Conservation (phyloP, 148 eudicot genomes). For the Chenopodium quinoa region DNA sequence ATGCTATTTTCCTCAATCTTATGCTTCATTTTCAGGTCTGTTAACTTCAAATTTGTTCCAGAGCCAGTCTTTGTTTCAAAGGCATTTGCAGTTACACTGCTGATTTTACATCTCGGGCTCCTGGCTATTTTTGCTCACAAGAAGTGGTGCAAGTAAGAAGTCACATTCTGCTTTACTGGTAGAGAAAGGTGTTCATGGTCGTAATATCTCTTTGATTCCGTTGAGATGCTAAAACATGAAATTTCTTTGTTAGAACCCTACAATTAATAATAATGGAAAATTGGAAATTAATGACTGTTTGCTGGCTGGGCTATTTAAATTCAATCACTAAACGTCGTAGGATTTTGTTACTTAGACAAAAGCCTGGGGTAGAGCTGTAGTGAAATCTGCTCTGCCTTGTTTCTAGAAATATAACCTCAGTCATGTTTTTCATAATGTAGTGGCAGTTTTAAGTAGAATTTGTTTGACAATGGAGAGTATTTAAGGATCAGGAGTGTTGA, state of each 20-base stretch:
- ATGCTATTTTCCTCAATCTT: background rate
- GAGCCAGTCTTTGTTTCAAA: conserved; percentile 76
- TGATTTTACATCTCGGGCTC: conserved; percentile 61
- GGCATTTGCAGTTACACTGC: conserved; percentile 62
- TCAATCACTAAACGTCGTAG: background rate
- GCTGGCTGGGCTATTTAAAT: background rate
- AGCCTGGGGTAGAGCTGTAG: background rate
- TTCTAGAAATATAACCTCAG: background rate
- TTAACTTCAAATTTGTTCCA: conserved; percentile 97
- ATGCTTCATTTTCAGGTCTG: conserved; percentile 63
- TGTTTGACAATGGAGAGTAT: background rate
- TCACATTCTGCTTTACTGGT: background rate
- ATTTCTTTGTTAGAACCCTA: background rate
- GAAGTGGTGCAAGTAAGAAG: conserved; percentile 91
- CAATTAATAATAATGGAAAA: background rate
- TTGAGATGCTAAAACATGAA: background rate
- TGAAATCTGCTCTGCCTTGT: background rate
- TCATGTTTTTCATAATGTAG: too few species aligned
- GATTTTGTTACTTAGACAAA: background rate
- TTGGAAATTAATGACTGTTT: background rate
- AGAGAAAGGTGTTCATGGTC: background rate
- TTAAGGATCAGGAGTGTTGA: background rate
- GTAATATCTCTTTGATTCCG: background rate
- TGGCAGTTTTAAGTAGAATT: background rate
- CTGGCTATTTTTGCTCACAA: conserved; percentile 70